Evolutionary conservation across 208 protist genomes (phyloP).

Genomic region (Trypanosoma melophagium): DNA sequence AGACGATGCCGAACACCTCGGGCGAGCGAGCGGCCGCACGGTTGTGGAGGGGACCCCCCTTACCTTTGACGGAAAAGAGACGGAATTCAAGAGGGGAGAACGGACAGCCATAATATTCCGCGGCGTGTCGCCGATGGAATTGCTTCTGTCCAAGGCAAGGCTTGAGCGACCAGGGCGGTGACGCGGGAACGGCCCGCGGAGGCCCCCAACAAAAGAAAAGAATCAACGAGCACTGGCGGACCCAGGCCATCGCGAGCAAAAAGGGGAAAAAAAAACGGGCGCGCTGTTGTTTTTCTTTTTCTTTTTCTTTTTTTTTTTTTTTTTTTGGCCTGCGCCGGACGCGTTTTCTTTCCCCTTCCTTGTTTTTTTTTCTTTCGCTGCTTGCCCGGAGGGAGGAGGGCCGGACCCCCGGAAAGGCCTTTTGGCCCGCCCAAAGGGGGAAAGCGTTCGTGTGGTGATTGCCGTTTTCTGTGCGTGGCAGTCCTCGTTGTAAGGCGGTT

Average conservation of each 20-base stretch:
- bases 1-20: constrained; percentile 78
- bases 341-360: neutral
- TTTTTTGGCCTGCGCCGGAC: neutral
- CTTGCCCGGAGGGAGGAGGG: too few species aligned
- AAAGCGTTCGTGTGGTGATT: too few species aligned
- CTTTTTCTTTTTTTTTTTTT: neutral
- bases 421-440: too few species aligned
- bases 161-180: neutral
- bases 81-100: constrained; percentile 46
- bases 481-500: too few species aligned
- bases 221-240: too few species aligned
- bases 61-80: constrained; percentile 60
- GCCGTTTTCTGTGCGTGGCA: too few species aligned
- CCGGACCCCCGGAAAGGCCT: too few species aligned
- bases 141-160: constrained; percentile 39
- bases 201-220: neutral
- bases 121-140: constrained; percentile 76
- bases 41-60: constrained; percentile 63
- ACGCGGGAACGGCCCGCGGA: constrained; percentile 1
- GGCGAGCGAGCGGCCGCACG: constrained; percentile 48
- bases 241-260: too few species aligned
- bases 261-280: neutral
- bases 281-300: neutral
- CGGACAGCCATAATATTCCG: constrained; percentile 81
- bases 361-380: constrained; percentile 13